These are phyloP conservation scores for Scedosporium apiospermum DNA, from an alignment of 2,329 filamentous ascomycete species.

Conservation along the genomic window DNA sequence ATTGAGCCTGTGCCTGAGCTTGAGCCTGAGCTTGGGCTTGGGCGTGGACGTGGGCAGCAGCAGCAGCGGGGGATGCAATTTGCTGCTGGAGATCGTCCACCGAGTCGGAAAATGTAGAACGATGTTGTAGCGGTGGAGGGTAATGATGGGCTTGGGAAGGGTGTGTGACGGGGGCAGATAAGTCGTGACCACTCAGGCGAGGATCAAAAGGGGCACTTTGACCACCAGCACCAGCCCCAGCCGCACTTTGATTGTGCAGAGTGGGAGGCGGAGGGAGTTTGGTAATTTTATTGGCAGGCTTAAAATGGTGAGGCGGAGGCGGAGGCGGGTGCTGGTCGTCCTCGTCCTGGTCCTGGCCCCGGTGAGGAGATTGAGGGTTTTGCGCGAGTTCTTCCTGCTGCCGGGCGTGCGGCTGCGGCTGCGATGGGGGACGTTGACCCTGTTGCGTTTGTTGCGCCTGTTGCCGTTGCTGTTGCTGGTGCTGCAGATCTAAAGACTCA, in stretches of 20 bases:
- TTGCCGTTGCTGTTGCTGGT: slow-evolving; percentile 19
- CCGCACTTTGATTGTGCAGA: slow-evolving; percentile 17
- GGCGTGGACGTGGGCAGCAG: slow-evolving; percentile 1
- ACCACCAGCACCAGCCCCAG: background rate
- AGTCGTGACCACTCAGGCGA: background rate
- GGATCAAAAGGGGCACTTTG: background rate
- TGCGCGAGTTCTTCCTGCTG: slow-evolving; percentile 18
- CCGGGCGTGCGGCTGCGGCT: slow-evolving; percentile 10
- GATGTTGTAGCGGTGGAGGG: slow-evolving; percentile 12
- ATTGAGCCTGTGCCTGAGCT: slow-evolving; percentile 3
- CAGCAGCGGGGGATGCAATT: background rate
- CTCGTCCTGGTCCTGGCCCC: slow-evolving; percentile 6
- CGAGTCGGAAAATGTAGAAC: slow-evolving; percentile 16
- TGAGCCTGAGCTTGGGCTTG: slow-evolving; percentile 4
- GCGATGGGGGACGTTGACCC: slow-evolving; percentile 10
- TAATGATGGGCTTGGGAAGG: slow-evolving; percentile 8
- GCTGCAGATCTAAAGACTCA: slow-evolving; percentile 8
- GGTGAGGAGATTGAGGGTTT: slow-evolving; percentile 9
- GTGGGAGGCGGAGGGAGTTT: slow-evolving; percentile 18
- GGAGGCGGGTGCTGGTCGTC: slow-evolving; percentile 12
- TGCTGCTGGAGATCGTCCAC: slow-evolving; percentile 17
- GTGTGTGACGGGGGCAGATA: background rate
- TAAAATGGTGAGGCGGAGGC: slow-evolving; percentile 16
- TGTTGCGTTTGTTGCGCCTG: slow-evolving; percentile 21
- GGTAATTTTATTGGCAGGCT: slow-evolving; percentile 15